Base-by-base conservation (phyloP, 2,329 filamentous ascomycete genomes). In the Herpotrichia juniperi region DNA sequence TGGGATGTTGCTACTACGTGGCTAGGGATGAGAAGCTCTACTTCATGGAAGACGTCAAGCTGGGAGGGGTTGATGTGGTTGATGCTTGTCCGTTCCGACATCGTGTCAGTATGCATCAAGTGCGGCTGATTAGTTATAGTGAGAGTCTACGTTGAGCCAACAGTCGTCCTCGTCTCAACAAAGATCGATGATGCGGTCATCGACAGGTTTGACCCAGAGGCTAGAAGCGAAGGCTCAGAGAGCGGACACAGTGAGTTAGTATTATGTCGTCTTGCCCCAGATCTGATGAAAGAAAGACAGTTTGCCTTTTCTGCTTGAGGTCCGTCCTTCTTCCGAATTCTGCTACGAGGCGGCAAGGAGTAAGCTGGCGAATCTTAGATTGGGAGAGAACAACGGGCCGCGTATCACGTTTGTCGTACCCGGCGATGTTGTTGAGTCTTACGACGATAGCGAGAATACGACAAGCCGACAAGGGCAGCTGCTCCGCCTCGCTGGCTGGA, bases 1-100 rank as follows among this genome's bases (percentile, higher is more conserved):
- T 96, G 16, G 93, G 93, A 0, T 97, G 92, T 70, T 88, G 90
- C 40, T 96, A 93, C 67, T 96, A 93, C 67, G 78, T 87, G 42
- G 86, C 87, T 5, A 76, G 81, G 22, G 85, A 91, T 32, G 87
- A 90, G 63, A 85, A 81, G 30, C 73, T 97, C 3, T 88, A 84
- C 52, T 79, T 96, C 37, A 86, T 96, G 67, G 87, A 93, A 67
- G 93, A 97, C 60, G 81, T 90, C 9, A 80, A 83, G 14, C 79
- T 85, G 59, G 88, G 87, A 4, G 86, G 85, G n/a, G 69, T 84
- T n/a, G 86, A 90, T 30, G 76, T 87, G 11, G 66, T 82, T 12
- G 76, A 81, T 57, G 63, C 74, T 42, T 63, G 79, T 79, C 54
- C 58, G 76, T 44, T 19, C n/a, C 10, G 9, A 14, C 30, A 16